Evolutionary conservation across 441 rosid genomes (phyloP).

Genomic region (Populus hybrid): DNA sequence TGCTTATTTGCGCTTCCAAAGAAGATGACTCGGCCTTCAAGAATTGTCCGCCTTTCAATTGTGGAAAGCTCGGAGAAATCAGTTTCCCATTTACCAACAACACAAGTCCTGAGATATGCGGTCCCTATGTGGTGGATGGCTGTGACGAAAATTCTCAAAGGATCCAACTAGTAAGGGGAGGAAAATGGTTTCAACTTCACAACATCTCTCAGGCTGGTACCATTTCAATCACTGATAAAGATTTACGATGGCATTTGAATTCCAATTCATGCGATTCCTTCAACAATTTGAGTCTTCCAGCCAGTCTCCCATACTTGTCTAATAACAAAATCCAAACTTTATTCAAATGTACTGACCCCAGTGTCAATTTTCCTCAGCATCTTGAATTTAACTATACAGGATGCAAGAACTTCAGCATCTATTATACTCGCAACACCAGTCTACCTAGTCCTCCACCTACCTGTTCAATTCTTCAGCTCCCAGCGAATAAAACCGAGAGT

Average conservation of each 20-base stretch:
- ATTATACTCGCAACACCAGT: background rate
- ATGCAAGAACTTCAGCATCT: background rate
- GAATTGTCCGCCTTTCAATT: no score
- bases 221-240: no score
- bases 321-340: no score
- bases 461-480: constrained; percentile 8
- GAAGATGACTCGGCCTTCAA: no score
- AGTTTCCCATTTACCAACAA: background rate
- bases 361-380: background rate
- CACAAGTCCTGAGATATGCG: no score
- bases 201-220: background rate
- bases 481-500: background rate
- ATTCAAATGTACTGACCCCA: background rate
- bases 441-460: background rate
- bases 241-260: no score
- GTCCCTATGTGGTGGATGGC: no score
- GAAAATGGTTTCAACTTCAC: background rate
- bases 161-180: no score
- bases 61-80: background rate
- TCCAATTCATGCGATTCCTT: constrained; percentile 6
- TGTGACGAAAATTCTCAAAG: no score
- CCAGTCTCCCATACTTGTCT: no score
- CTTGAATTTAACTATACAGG: background rate
- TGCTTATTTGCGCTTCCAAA: no score
- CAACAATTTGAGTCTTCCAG: background rate